Evolutionary conservation across 495 filamentous ascomycete genomes (phyloP).

Genomic region (Filosporella fistucella): DNA sequence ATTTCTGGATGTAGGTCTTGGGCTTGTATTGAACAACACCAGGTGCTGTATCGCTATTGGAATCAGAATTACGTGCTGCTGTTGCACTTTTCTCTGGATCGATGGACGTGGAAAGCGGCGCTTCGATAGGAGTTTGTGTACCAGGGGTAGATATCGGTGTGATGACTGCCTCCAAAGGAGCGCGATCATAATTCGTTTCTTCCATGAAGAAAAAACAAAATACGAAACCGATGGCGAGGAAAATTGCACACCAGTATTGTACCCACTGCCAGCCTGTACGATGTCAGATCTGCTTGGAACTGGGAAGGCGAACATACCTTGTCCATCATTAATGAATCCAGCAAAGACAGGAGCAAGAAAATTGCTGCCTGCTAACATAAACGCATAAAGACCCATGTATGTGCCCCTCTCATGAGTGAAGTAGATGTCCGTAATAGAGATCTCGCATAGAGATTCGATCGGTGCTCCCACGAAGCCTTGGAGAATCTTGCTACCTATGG

Average conservation of each 20-base stretch:
- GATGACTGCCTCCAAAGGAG: conserved; percentile 24
- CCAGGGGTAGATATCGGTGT: conserved; percentile 16
- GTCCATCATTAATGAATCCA: conserved; percentile 61
- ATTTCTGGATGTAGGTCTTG: conserved; percentile 49
- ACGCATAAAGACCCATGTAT: conserved; percentile 62
- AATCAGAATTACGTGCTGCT: background rate
- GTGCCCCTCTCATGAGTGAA: conserved; percentile 63
- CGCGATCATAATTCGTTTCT: conserved; percentile 59
- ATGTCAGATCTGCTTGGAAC: no score
- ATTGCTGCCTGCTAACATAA: conserved; percentile 58
- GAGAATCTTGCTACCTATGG: conserved; percentile 55
- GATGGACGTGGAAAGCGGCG: background rate
- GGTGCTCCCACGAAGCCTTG: conserved; percentile 63
- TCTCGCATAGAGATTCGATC: conserved; percentile 59
- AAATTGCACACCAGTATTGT: conserved; percentile 62
- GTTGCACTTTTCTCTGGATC: conserved; percentile 7
- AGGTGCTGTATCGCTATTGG: background rate
- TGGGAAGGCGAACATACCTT: no score
- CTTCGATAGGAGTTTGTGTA: conserved; percentile 9
- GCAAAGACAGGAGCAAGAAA: conserved; percentile 62
- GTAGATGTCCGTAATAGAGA: conserved; percentile 59
- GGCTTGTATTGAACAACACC: conserved; percentile 8
- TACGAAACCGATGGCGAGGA: conserved; percentile 46
- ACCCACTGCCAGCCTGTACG: conserved; percentile 63
- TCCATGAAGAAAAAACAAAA: conserved; percentile 68